Evolutionary conservation across 2,329 filamentous ascomycete species (phyloP), one percentile per base, ranked within the genome.

Genomic region (Curvularia spicifera): DNA sequence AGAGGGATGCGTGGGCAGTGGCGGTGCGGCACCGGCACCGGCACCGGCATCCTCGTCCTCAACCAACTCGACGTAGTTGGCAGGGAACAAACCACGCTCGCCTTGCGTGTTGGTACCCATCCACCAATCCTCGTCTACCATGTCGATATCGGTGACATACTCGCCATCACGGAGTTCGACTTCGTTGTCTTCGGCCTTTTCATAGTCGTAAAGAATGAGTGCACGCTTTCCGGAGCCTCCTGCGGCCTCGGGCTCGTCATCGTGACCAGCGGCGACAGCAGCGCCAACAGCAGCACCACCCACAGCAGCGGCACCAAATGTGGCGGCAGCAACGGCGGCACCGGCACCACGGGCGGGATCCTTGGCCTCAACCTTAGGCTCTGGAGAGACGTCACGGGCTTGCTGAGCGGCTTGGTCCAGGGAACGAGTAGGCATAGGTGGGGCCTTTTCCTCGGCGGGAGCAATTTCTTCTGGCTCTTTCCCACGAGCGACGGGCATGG

Each of bases 91-190:
- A 47, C 95, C 95, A 57, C 84, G 89, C 77, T 97, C 92, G 68
- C 95, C 95, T 61, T 83, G 84, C 22, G 84, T 81, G 80, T 98
- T 99, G 66, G 90, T 91, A 43, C 96, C 95, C 85, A 97, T 90
- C 95, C 95, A 99, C 95, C 95, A 99, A 75, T 99, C 94, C 51
- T 96, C 90, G 69, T 98, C 95, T 2, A 99, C 92, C 91, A 96
- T 96, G 63, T 98, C 92, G 70, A 99, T 97, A 74, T 97, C 89
- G 24, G 86, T 93, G 37, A 99, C 89, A 64, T 89, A 86, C 70
- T 97, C 91, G 62, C 93, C 93, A 78, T 99, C 95, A 26, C 86
- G 84, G 18, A 99, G 84, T 65, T 97, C 93, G 56, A 99, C 86
- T 79, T 99, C 95, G 71, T 99, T 99, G 66, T 97, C 93, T 77